A percentile compares a stretch with the other conserved stretches of the same genome.
Evolutionary conservation across 805 yeast genomes (phyloP).

Genomic region (Debaryomyces castellii): DNA sequence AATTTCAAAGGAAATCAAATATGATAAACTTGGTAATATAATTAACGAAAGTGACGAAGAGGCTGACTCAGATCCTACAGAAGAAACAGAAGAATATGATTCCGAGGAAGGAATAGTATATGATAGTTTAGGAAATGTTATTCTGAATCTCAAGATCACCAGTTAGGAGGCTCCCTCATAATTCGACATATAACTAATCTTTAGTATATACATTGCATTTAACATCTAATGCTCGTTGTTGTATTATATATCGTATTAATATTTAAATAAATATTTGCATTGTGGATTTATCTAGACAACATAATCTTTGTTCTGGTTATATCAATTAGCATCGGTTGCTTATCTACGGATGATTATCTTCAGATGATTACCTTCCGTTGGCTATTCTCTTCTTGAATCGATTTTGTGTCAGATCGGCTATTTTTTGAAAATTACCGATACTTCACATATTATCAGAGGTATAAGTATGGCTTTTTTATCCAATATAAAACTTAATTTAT

Average conservation of each 20-base stretch:
- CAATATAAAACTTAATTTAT: neutral
- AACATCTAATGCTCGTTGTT: neutral
- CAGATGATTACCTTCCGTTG: too few species aligned
- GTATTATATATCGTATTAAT: too few species aligned
- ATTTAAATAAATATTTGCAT: too few species aligned
- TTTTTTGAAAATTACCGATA: slow-evolving; percentile 1
- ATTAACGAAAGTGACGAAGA: slow-evolving; percentile 5
- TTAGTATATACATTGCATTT: neutral
- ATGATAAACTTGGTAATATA: slow-evolving; percentile 22
- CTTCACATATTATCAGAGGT: neutral
- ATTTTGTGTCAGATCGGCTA: neutral
- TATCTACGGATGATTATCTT: too few species aligned
- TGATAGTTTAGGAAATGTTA: slow-evolving; percentile 22
- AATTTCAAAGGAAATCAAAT: slow-evolving; percentile 6
- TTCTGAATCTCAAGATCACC: neutral
- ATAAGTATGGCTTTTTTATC: neutral
- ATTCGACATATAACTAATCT: neutral
- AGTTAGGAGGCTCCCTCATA: too few species aligned
- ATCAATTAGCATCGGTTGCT: too few species aligned
- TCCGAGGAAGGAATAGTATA: slow-evolving; percentile 12
- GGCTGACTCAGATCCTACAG: neutral
- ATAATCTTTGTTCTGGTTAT: too few species aligned
- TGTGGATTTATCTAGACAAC: neutral
- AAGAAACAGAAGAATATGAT: slow-evolving; percentile 4
- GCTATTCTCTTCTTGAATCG: too few species aligned